Conservation (phyloP, 2,329 filamentous ascomycete genomes). For the Cladosporium sp. region DNA sequence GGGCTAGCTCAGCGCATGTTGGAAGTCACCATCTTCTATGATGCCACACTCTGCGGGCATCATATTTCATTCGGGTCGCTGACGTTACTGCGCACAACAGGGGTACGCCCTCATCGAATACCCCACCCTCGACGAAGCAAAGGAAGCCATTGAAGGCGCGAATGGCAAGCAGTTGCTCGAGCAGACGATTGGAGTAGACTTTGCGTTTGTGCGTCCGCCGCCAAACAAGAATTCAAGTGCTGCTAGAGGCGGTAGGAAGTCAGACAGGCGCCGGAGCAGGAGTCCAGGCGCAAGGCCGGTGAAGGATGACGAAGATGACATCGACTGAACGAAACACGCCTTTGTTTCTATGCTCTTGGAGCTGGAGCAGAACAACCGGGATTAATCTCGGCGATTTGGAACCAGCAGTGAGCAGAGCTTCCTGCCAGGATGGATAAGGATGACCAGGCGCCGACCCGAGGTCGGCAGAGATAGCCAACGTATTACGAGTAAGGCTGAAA, state of each 20-base stretch:
- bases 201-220: conserved; percentile 76
- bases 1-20: background rate
- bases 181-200: conserved; percentile 74
- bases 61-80: background rate
- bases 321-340: conserved; percentile 1
- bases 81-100: conserved; percentile 37
- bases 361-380: no score
- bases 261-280: conserved; percentile 36
- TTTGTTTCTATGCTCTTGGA: background rate
- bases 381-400: no score
- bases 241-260: conserved; percentile 26
- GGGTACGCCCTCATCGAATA: conserved; percentile 84
- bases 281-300: conserved; percentile 37
- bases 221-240: conserved; percentile 47
- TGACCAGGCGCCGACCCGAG: background rate
- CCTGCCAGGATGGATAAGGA: background rate
- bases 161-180: conserved; percentile 72
- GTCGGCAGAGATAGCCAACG: conserved; percentile 6
- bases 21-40: background rate
- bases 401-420: background rate
- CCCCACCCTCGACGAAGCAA: conserved; percentile 68
- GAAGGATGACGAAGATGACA: conserved; percentile 17
- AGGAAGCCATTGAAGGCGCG: conserved; percentile 75
- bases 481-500: conserved; percentile 2
- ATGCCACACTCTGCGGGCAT: no score